Evolutionary conservation across 1,139 yeast genomes (phyloP).

Genomic region (Nadsonia commutata): DNA sequence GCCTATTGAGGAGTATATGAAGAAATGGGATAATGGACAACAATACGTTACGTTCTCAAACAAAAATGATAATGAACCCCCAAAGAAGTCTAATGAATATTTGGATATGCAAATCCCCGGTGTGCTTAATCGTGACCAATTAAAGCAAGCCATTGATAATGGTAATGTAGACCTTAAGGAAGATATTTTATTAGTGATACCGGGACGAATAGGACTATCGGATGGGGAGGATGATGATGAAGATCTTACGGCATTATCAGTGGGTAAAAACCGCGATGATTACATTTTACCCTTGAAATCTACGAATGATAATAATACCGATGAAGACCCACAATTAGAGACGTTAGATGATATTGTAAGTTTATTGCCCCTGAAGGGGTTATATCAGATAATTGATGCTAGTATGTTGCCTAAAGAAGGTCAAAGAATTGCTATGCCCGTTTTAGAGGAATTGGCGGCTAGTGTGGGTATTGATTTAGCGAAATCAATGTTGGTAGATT

Average conservation of each 20-base stretch:
- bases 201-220: neutral
- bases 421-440: neutral
- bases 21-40: slow-evolving; percentile 1
- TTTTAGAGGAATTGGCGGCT: slow-evolving; percentile 7
- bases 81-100: slow-evolving; percentile 4
- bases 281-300: neutral
- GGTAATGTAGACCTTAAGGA: neutral
- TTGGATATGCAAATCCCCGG: slow-evolving; percentile 1
- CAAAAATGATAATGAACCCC: neutral
- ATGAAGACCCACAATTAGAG: slow-evolving; percentile 1
- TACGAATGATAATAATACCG: slow-evolving; percentile 5
- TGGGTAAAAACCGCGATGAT: slow-evolving; percentile 1
- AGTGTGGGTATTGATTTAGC: slow-evolving; percentile 7
- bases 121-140: slow-evolving; percentile 1
- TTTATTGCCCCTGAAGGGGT: slow-evolving; percentile 2
- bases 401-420: neutral
- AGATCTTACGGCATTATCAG: neutral
- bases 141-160: neutral
- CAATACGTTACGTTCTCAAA: neutral
- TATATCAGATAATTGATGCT: slow-evolving; percentile 1
- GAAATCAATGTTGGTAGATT: neutral
- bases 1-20: neutral
- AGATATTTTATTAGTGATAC: neutral
- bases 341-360: slow-evolving; percentile 1
- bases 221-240: slow-evolving; percentile 3